Evolutionary conservation across 306 rosid species (phyloP), one percentile per base, ranked within the genome.

Genomic region (Mucuna pruriens): DNA sequence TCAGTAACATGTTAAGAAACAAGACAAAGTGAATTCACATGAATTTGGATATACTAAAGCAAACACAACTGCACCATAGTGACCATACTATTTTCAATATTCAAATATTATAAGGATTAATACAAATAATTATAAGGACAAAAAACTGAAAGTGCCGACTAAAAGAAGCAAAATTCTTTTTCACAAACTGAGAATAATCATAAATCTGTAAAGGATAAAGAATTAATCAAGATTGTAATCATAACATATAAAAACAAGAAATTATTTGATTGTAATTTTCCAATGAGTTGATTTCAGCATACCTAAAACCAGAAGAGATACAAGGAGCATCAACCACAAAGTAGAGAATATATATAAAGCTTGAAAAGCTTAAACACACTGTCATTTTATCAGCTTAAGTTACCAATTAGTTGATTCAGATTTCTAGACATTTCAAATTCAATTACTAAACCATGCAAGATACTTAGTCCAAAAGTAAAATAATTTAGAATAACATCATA

Each of bases 401-500:
- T 49, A 52, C 71, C 10, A 26, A 9, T 19, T 58, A 23, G 17
- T 60, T 13, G 9, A 38, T 46, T 78, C 15, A 29, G 52, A 72
- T 49, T 65, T 61, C 64, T 77, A 71, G 40, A 71, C 61, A 29
- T 75, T 51, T 64, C 46, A 42, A 38, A 67, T 79, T n/a, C n/a
- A n/a, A 62, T 36, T n/a, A 44, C n/a, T n/a, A 84, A 75, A 55
- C 33, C 17, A 42, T 69, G 67, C 23, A 57, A 51, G 74, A 9
- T 22, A 58, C 34, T 75, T 19, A 26, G 45, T 29, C 33, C 38
- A 84, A 34, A 52, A 38, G 63, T 60, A 38, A 78, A 83, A 71
- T 68, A 83, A 71, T 68, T 33, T 58, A 80, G 74, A 52, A 68
- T 49, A 22, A 70, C 10, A 38, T 13, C 89, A 78, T 96, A 96